Evolutionary conservation across 345 rosid species (phyloP).

Genomic region (Trapa bicornis): DNA sequence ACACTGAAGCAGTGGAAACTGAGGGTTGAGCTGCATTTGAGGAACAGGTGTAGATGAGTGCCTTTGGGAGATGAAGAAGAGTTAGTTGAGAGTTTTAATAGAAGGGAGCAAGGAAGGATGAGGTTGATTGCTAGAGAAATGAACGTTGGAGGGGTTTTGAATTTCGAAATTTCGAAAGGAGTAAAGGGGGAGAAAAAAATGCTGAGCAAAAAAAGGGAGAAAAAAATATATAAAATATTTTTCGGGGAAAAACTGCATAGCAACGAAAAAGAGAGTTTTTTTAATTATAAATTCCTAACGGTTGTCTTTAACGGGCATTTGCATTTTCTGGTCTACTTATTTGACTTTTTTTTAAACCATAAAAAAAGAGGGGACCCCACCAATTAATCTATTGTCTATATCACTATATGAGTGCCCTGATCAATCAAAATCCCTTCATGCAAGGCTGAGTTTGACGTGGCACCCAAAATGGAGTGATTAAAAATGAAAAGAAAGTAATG

Average conservation of each 20-base stretch:
- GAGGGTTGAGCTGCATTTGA: slow-evolving; percentile 5
- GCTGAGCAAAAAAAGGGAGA: neutral
- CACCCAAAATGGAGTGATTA: too few species aligned
- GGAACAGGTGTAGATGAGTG: neutral
- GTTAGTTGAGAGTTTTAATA: slow-evolving; percentile 1
- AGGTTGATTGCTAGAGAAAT: neutral
- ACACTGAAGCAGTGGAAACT: neutral
- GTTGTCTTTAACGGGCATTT: slow-evolving; percentile 1
- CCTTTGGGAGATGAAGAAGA: neutral
- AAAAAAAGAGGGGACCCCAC: too few species aligned
- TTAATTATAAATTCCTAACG: neutral
- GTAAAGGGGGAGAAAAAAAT: neutral
- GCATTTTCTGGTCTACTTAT: neutral
- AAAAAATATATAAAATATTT: neutral
- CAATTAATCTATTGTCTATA: too few species aligned
- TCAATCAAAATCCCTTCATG: too few species aligned
- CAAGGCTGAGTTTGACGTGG: too few species aligned
- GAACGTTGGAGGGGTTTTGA: slow-evolving; percentile 15
- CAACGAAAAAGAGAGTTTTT: neutral
- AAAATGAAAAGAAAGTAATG: too few species aligned
- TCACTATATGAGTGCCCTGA: too few species aligned
- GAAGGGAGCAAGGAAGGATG: neutral
- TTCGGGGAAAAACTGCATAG: neutral
- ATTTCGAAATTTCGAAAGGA: slow-evolving; percentile 14
- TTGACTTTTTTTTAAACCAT: too few species aligned